Evolutionary conservation across 495 filamentous ascomycete genomes (phyloP).

Genomic region (Penicillium silybi): DNA sequence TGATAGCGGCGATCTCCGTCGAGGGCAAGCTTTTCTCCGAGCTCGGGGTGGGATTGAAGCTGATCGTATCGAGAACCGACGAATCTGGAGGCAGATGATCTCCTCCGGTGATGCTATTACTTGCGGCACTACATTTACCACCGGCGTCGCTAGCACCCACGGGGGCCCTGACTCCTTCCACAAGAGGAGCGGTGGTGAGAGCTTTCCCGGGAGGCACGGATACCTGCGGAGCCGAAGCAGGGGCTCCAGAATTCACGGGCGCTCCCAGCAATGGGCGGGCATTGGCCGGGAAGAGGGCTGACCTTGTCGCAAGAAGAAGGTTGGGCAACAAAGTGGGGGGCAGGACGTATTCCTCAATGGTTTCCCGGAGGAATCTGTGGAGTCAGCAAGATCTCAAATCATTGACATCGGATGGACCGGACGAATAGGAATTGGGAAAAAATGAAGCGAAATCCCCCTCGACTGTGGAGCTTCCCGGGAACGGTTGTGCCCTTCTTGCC

Average conservation of each 20-base stretch:
- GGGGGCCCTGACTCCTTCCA: slow-evolving; percentile 5
- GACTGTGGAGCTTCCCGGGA: slow-evolving; percentile 21
- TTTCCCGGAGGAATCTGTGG: slow-evolving; percentile 69
- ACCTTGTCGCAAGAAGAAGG: slow-evolving; percentile 67
- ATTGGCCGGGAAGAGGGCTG: slow-evolving; percentile 77
- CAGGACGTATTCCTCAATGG: slow-evolving; percentile 60
- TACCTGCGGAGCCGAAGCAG: slow-evolving; percentile 25
- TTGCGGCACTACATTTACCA: slow-evolving; percentile 17
- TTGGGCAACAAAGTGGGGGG: slow-evolving; percentile 66
- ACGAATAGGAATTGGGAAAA: slow-evolving; percentile 3
- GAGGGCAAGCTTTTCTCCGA: slow-evolving; percentile 19
- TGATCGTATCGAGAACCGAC: slow-evolving; percentile 4
- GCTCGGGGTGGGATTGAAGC: slow-evolving; percentile 2
- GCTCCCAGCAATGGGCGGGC: slow-evolving; percentile 35
- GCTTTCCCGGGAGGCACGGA: slow-evolving; percentile 20
- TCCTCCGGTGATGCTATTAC: slow-evolving; percentile 14
- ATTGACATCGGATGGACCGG: slow-evolving; percentile 18
- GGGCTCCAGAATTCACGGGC: slow-evolving; percentile 19
- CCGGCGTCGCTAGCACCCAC: slow-evolving; percentile 9
- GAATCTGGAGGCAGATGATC: slow-evolving; percentile 3
- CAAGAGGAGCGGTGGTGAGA: neutral
- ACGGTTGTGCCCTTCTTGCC: slow-evolving; percentile 11
- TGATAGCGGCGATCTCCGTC: slow-evolving; percentile 48
- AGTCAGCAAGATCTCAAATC: slow-evolving; percentile 25
- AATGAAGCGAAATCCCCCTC: slow-evolving; percentile 12